These are phyloP conservation scores for Carex sylvatica DNA, from an alignment of 202 grass and related monocot species.

Conservation along the genomic window DNA sequence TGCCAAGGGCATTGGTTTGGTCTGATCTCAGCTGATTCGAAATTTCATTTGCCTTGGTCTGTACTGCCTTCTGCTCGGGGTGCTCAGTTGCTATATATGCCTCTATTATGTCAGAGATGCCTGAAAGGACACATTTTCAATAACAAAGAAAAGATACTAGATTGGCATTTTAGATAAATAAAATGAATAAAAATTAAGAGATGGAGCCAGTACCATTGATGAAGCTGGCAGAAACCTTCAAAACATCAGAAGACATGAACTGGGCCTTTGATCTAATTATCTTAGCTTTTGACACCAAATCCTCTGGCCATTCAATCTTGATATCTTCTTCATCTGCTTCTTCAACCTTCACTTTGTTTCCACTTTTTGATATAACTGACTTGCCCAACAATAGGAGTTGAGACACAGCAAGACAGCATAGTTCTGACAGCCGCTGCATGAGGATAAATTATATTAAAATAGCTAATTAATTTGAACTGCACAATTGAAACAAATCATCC, in stretches of 20 bases:
- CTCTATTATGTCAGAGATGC: constrained; percentile 84
- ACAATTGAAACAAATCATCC: constrained; percentile 19
- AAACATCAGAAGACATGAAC: constrained; percentile 63
- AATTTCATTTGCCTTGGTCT: constrained; percentile 71
- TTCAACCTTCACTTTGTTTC: constrained; percentile 62
- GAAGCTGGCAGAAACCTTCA: constrained; percentile 78
- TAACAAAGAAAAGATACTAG: constrained; percentile 7
- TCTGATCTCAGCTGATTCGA: constrained; percentile 60
- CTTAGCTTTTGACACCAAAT: constrained; percentile 74
- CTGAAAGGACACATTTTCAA: constrained; percentile 36
- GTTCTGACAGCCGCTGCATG: constrained; percentile 82
- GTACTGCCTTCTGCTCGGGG: constrained; percentile 44
- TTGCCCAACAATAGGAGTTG: constrained; percentile 86
- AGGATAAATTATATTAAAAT: neutral
- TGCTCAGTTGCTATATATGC: constrained; percentile 56
- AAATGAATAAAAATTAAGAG: constrained; percentile 9
- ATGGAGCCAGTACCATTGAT: constrained; percentile 46
- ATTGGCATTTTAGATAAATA: neutral
- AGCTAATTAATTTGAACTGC: constrained; percentile 22
- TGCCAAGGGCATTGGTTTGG: constrained; percentile 54
- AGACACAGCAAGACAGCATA: constrained; percentile 91
- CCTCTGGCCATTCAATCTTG: constrained; percentile 92
- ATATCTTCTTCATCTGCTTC: constrained; percentile 47
- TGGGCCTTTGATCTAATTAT: constrained; percentile 78
- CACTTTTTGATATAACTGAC: constrained; percentile 59